Evolutionary conservation across 768 basidiomycete genomes (phyloP).

Genomic region (Russula sp.): DNA sequence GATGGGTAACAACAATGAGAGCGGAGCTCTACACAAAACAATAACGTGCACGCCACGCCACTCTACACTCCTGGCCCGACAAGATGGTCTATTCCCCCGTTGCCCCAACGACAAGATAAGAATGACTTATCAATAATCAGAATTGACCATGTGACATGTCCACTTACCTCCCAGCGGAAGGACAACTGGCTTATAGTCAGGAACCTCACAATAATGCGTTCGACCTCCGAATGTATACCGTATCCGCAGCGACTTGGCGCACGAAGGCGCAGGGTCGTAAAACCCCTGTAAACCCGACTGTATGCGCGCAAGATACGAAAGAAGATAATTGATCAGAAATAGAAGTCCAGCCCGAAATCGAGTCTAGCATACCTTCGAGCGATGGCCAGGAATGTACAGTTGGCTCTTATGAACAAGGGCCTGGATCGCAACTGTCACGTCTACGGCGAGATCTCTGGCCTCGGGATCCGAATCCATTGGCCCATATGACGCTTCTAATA

Average conservation of each 20-base stretch:
- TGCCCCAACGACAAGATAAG: constrained; percentile 22
- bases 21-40: constrained; percentile 6
- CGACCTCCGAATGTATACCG: constrained; percentile 74
- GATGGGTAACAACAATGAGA: constrained; percentile 20
- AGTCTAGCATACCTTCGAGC: constrained; percentile 59
- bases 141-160: constrained; percentile 17
- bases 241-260: constrained; percentile 64
- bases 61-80: constrained; percentile 21
- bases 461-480: constrained; percentile 40
- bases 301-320: constrained; percentile 1
- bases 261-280: constrained; percentile 77
- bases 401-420: constrained; percentile 77
- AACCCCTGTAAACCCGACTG: constrained; percentile 83
- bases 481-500: constrained; percentile 74
- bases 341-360: constrained; percentile 11
- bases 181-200: constrained; percentile 65
- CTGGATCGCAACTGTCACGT: constrained; percentile 81
- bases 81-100: constrained; percentile 26
- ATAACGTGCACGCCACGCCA: constrained; percentile 9
- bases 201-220: constrained; percentile 73
- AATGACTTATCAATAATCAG: constrained; percentile 16
- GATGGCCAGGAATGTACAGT: constrained; percentile 69
- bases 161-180: constrained; percentile 71
- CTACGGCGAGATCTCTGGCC: constrained; percentile 51
- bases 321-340: constrained; percentile 2